Evolutionary conservation across 805 yeast genomes (phyloP).

Genomic region (Ogataea dorogensis): DNA sequence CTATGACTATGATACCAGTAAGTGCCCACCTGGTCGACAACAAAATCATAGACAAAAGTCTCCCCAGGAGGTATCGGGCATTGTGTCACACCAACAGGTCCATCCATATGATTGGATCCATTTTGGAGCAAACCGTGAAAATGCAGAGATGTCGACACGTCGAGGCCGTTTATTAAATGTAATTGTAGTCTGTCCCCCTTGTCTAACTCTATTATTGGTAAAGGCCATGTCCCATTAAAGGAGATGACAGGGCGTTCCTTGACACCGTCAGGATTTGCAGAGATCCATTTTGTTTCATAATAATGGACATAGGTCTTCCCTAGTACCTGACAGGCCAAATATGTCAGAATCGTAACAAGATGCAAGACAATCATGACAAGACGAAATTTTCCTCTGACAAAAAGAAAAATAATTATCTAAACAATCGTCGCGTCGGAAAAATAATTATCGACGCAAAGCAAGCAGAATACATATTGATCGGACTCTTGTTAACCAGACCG

Average conservation of each 20-base stretch:
- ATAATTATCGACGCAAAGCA: background rate
- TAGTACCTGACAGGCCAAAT: constrained; percentile 9
- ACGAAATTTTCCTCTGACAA: background rate
- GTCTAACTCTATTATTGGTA: constrained; percentile 63
- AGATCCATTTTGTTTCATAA: constrained; percentile 57
- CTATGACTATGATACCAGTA: constrained; percentile 84
- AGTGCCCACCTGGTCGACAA: constrained; percentile 72
- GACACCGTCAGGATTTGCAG: constrained; percentile 67
- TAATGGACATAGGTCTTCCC: constrained; percentile 52
- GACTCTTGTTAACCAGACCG: no score
- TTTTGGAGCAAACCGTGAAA: constrained; percentile 77
- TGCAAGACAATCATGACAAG: constrained; percentile 8
- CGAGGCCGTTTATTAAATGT: constrained; percentile 60
- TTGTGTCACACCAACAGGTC: constrained; percentile 76
- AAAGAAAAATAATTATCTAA: background rate
- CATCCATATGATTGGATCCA: constrained; percentile 66
- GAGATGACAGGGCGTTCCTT: constrained; percentile 58
- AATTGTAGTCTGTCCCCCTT: constrained; percentile 63
- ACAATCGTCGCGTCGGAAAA: constrained; percentile 6
- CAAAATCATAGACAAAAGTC: constrained; percentile 66
- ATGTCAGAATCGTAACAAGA: constrained; percentile 2
- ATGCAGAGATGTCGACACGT: constrained; percentile 59
- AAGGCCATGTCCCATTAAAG: constrained; percentile 70
- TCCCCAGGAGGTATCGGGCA: constrained; percentile 75
- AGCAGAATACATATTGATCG: no score